A percentile compares a stretch with the other conserved stretches of the same genome.
These are phyloP conservation scores for Astrocystis sublimbata DNA, from an alignment of 495 filamentous ascomycete species.

Conservation along the genomic window DNA sequence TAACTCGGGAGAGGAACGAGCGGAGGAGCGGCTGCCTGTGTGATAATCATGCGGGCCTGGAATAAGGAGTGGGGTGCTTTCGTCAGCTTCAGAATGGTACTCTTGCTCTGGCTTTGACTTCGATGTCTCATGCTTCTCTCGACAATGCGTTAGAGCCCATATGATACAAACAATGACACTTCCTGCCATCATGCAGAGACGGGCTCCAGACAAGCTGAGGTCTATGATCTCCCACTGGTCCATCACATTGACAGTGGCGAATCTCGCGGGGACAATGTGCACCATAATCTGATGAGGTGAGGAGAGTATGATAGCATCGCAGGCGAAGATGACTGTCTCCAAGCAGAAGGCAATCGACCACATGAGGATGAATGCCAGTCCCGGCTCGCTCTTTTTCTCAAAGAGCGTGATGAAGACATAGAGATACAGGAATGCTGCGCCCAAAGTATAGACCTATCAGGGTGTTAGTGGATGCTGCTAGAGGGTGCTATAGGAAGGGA, in stretches of 20 bases:
- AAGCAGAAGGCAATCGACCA: conserved; percentile 69
- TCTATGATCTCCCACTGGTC: conserved; percentile 56
- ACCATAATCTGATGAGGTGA: conserved; percentile 53
- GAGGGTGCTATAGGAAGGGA: neutral
- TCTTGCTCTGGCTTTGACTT: conserved; percentile 44
- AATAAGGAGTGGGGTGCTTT: conserved; percentile 53
- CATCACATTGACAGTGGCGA: conserved; percentile 23
- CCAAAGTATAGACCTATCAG: conserved; percentile 74
- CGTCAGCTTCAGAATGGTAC: conserved; percentile 45
- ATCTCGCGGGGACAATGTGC: conserved; percentile 21
- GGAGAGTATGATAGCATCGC: conserved; percentile 63
- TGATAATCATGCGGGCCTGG: conserved; percentile 35
- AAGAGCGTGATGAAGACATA: conserved; percentile 74
- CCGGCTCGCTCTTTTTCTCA: conserved; percentile 75
- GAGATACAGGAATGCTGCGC: conserved; percentile 60
- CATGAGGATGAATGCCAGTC: conserved; percentile 66
- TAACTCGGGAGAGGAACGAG: conserved; percentile 29
- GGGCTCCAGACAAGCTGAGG: conserved; percentile 44
- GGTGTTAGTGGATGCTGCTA: conserved; percentile 8
- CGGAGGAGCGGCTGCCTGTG: conserved; percentile 32
- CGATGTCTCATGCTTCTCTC: conserved; percentile 37
- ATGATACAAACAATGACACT: conserved; percentile 44
- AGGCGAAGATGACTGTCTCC: conserved; percentile 68
- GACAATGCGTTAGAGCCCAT: conserved; percentile 29
- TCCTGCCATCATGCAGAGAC: conserved; percentile 40